A percentile compares a stretch with the other conserved stretches of the same genome.
phyloP scores from a whole-genome alignment of 1,284 basidiomycete genomes.

The Irpex rosettiformis region DNA sequence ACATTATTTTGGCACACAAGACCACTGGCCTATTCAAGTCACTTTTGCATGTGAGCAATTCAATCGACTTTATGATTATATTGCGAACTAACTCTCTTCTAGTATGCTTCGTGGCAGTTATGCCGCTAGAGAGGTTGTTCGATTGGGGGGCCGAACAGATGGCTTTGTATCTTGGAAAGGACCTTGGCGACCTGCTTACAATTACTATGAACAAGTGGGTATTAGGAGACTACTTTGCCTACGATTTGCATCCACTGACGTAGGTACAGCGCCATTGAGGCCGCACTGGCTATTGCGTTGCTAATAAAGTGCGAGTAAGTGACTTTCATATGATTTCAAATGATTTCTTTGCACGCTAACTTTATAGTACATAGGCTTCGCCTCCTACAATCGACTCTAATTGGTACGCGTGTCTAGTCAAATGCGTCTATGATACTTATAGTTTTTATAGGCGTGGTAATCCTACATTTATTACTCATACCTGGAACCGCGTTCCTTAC shows the following conservation, averaged over 20 bases:
- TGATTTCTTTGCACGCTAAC: slow-evolving; percentile 1
- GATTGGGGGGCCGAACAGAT: slow-evolving; percentile 64
- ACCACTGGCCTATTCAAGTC: slow-evolving; percentile 19
- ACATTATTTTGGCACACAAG: slow-evolving; percentile 37
- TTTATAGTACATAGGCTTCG: slow-evolving; percentile 34
- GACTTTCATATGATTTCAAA: not conserved
- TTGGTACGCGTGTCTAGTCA: slow-evolving; percentile 34
- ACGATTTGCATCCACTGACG: slow-evolving; percentile 3
- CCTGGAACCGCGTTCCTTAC: slow-evolving; percentile 59
- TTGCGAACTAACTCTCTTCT: not conserved
- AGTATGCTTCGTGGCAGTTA: slow-evolving; percentile 55
- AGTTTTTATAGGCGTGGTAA: slow-evolving; percentile 45
- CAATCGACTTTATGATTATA: not conserved
- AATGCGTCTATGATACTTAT: not conserved
- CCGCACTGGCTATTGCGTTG: slow-evolving; percentile 63
- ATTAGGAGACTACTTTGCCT: slow-evolving; percentile 6
- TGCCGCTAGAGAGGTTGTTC: slow-evolving; percentile 53
- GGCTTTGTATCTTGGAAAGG: slow-evolving; percentile 51
- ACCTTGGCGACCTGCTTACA: slow-evolving; percentile 53
- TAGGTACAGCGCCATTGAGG: slow-evolving; percentile 43
- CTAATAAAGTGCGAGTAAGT: slow-evolving; percentile 64
- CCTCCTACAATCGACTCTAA: slow-evolving; percentile 56
- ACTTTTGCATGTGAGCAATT: slow-evolving; percentile 20
- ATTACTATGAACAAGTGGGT: slow-evolving; percentile 61
- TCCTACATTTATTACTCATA: slow-evolving; percentile 59